A percentile compares a stretch with the other conserved stretches of the same genome.
Conservation (phyloP, 768 basidiomycete genomes). For the Leccinum pellstonianum region DNA sequence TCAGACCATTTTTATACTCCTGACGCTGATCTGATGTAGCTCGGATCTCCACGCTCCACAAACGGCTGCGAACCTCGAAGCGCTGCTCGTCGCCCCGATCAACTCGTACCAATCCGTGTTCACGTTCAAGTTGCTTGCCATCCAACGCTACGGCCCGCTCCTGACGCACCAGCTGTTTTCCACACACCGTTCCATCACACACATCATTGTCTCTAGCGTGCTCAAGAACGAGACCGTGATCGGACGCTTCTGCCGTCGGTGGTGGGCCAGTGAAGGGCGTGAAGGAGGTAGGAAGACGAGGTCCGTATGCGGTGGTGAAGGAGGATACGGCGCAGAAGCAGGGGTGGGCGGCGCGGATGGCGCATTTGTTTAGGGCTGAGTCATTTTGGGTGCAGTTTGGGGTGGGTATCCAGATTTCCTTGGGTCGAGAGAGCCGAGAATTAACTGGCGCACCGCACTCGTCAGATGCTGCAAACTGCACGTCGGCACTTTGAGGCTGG, state of each 20-base stretch:
- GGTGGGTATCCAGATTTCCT: conserved; percentile 37
- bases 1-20: too few species aligned
- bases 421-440: not conserved
- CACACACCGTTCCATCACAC: conserved; percentile 88
- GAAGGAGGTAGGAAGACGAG: conserved; percentile 54
- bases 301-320: conserved; percentile 57
- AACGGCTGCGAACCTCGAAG: too few species aligned
- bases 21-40: too few species aligned
- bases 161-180: conserved; percentile 87
- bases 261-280: conserved; percentile 22
- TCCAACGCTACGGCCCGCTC: conserved; percentile 85
- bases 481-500: conserved; percentile 74
- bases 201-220: conserved; percentile 90
- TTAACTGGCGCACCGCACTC: not conserved
- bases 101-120: too few species aligned
- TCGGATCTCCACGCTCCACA: too few species aligned
- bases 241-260: conserved; percentile 38
- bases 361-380: conserved; percentile 56
- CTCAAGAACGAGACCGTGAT: conserved; percentile 84
- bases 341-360: conserved; percentile 70
- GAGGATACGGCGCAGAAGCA: conserved; percentile 86
- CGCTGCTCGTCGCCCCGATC: too few species aligned
- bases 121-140: conserved; percentile 83
- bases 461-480: conserved; percentile 85
- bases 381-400: conserved; percentile 87